Base-by-base conservation (phyloP, 2,329 filamentous ascomycete species). In the Aspergillus hiratsukae region DNA sequence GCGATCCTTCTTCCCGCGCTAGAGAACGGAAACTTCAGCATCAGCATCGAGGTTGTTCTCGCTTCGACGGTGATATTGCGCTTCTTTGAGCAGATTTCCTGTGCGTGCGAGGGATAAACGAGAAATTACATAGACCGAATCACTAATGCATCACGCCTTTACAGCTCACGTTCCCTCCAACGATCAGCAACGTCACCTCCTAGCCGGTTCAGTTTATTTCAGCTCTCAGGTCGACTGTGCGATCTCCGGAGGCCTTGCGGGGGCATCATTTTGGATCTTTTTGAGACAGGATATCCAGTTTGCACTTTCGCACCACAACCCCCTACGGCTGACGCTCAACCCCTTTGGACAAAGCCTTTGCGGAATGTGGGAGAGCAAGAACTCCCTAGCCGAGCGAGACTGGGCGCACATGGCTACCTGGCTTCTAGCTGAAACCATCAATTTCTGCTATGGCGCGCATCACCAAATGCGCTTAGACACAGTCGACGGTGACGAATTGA, bases 271-370 rank as follows among this genome's bases (percentile, higher is more conserved):
- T 57, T 72, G 70, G 70, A 63, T 69, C 10, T 72, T 70, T 49
- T 69, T 72, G 3, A 68, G 70, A 58, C 70, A 72, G 52, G 70
- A 72, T 54, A 70, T 72, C 21, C 69, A 72, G 45, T 70, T 69
- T 56, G 69, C 69, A 4, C 58, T 72, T 50, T 67, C 66, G 10
- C 68, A 67, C 52, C 68, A 66, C 21, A 70, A 67, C 55, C 66
- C 69, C 41, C 62, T 72, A 10, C 66, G 70, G 27, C 53, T 72
- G 17, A 64, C 65, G 6, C 64, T 71, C 48, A 66, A 64, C 9
- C 66, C 69, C 2, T 71, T 72, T 48, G 67, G 68, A 49, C 65
- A 69, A 41, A 67, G 60, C 10, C 62, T 72, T 1, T 66, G 62
- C 11, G 62, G 53, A 1, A 64, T 63, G 59, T 72, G 70, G 70